Evolutionary conservation across 148 eudicot species (phyloP), one percentile per base, ranked within the genome.

Genomic region (Dianthus caryophyllus): DNA sequence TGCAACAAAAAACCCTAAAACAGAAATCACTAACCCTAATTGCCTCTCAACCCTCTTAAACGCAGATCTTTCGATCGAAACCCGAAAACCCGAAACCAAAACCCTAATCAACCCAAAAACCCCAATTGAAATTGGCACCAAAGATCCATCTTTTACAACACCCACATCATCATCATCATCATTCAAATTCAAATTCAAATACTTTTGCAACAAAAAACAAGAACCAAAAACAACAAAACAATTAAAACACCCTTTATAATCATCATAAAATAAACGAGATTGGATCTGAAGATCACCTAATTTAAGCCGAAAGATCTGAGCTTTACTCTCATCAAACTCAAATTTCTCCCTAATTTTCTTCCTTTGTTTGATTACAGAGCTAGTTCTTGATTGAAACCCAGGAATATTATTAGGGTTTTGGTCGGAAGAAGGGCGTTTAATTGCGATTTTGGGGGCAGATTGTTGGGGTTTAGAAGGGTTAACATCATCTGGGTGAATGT

Each of bases 401-500:
- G 74, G 68, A 5, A 74, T 39, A 9, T 76, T 73, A 70, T 66
- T 66, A 1, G 70, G 18, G 22, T 55, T 61, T 52, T 68, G 61
- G 63, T 75, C 79, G 29, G 96, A 82, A 7, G 91, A 83, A 5
- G 99, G 96, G 51, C 96, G 75, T 52, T 86, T 77, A 66, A 90
- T 93, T 22, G 99, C 97, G 5, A 91, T 79, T 60, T 77, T 79
- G 33, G 80, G 66, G 25, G 87, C 86, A 41, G 80, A 67, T 58
- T 81, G 64, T n/a, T 36, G 78, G 9, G 85, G 75, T 30, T 72
- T 82, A 41, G 64, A 60, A 33, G 94, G 84, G 66, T 70, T 80
- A 27, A 83, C 96, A 65, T 90, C 99, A 76, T 95, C 99, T 9
- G 99, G 99, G 73, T 95, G 99, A 53, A 95, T 88, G 84, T 95